Evolutionary conservation across 768 basidiomycete species (phyloP).

Genomic region (Exidia glandulosa): DNA sequence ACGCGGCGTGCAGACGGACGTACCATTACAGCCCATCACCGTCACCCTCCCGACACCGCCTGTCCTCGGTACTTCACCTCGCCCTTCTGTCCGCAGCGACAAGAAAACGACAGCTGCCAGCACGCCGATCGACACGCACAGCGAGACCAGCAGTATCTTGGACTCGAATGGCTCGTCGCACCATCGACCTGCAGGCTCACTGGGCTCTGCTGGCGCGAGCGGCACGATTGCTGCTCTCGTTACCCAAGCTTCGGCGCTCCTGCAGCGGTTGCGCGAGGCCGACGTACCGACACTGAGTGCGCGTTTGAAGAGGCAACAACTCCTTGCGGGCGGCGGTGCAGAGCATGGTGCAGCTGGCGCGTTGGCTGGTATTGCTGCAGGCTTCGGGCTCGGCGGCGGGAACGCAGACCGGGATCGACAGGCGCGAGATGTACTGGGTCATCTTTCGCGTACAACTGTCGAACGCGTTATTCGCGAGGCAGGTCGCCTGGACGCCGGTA

Average conservation of each 20-base stretch:
- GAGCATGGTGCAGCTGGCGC: not conserved
- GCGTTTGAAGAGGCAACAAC: slow-evolving; percentile 81
- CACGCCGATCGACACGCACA: not conserved
- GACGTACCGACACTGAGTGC: slow-evolving; percentile 83
- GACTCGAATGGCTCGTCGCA: not conserved
- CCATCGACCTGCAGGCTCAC: not conserved
- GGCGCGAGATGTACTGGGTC: slow-evolving; percentile 32
- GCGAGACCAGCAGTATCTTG: not conserved
- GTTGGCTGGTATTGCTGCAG: not conserved
- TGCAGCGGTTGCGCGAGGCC: slow-evolving; percentile 55
- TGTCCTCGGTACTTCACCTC: not conserved
- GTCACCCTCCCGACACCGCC: not conserved
- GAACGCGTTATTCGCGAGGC: slow-evolving; percentile 63
- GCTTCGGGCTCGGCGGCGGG: not conserved
- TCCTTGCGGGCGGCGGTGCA: slow-evolving; percentile 53
- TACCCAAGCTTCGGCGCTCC: slow-evolving; percentile 52
- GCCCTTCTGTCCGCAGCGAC: not conserved
- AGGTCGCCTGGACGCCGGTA: slow-evolving; percentile 32
- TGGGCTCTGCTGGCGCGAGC: not conserved
- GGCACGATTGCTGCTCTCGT: slow-evolving; percentile 39
- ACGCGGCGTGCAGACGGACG: slow-evolving; percentile 61
- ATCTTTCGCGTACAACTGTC: slow-evolving; percentile 77
- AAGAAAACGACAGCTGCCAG: not conserved
- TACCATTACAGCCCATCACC: not conserved
- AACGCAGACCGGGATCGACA: not conserved